Evolutionary conservation across 1,139 yeast species (phyloP).

Genomic region (Wickerhamiella pararugosa): DNA sequence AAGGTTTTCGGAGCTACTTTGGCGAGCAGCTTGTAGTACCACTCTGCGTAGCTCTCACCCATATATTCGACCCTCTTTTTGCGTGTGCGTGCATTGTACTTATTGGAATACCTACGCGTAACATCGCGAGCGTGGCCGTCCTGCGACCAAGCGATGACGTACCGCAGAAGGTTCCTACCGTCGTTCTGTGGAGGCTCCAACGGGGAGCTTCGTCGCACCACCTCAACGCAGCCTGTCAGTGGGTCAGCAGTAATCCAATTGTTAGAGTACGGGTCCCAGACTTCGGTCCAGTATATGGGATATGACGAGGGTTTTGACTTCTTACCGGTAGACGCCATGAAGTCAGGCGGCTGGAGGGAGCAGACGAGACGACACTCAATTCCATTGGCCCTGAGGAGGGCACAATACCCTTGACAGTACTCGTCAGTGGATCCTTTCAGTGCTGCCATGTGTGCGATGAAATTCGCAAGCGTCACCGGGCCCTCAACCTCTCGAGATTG

Average conservation of each 20-base stretch:
- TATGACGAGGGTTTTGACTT: slow-evolving; percentile 24
- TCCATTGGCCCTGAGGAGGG: slow-evolving; percentile 54
- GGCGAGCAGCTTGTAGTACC: slow-evolving; percentile 42
- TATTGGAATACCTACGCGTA: slow-evolving; percentile 63
- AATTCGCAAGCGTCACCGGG: slow-evolving; percentile 15
- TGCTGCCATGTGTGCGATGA: slow-evolving; percentile 15
- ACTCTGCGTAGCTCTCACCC: slow-evolving; percentile 33
- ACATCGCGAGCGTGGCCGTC: slow-evolving; percentile 60
- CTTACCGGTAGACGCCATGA: slow-evolving; percentile 27
- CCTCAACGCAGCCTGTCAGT: slow-evolving; percentile 46
- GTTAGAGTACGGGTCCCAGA: slow-evolving; percentile 60
- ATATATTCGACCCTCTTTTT: slow-evolving; percentile 56
- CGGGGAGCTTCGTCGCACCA: slow-evolving; percentile 44
- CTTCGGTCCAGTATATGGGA: slow-evolving; percentile 91
- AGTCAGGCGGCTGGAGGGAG: slow-evolving; percentile 85
- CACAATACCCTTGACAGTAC: slow-evolving; percentile 79
- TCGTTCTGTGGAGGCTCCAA: slow-evolving; percentile 67
- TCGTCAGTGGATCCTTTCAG: slow-evolving; percentile 56
- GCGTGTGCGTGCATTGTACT: slow-evolving; percentile 58
- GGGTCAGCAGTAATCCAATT: slow-evolving; percentile 87
- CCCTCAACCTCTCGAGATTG: slow-evolving; percentile 17
- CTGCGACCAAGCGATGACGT: slow-evolving; percentile 63
- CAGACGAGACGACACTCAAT: slow-evolving; percentile 60
- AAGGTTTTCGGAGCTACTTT: slow-evolving; percentile 25
- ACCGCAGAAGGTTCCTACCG: slow-evolving; percentile 44